Evolutionary conservation across 805 yeast genomes (phyloP).

Genomic region (Saccharomycopsis oosterbeekiorum): DNA sequence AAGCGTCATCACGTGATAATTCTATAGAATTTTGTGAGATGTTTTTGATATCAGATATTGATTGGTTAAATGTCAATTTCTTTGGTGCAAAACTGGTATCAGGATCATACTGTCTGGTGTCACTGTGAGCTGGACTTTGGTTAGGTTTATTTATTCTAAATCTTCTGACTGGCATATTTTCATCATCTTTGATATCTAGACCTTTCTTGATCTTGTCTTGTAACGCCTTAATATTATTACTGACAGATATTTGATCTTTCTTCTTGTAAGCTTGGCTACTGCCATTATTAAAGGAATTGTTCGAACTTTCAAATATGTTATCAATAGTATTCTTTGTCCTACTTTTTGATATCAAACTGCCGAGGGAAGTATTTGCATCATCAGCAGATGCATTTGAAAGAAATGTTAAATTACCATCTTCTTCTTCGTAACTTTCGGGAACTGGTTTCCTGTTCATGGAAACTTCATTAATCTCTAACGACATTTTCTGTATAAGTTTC

Average conservation of each 20-base stretch:
- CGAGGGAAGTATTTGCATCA: neutral
- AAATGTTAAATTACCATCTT: neutral
- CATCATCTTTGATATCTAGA: conserved; percentile 16
- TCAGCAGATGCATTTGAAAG: neutral
- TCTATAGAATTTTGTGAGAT: neutral
- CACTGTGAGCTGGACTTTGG: neutral
- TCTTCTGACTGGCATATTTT: neutral
- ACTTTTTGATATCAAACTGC: neutral
- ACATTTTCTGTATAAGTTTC: neutral
- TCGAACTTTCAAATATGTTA: neutral
- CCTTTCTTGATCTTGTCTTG: conserved; percentile 20
- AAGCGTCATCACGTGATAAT: neutral
- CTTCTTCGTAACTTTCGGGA: neutral
- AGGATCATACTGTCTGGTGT: neutral
- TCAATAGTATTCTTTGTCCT: neutral
- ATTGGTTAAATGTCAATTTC: neutral
- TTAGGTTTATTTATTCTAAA: neutral
- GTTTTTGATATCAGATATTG: neutral
- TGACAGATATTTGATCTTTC: conserved; percentile 13
- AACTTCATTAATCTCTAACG: neutral
- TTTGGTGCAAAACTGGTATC: neutral
- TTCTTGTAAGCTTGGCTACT: conserved; percentile 4
- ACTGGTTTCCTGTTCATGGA: neutral
- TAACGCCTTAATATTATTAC: conserved; percentile 17
- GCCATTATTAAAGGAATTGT: neutral